These are phyloP conservation scores for Coemansia sp. DNA, from an alignment of 371 early-diverging fungal genomes.

Conservation along the genomic window DNA sequence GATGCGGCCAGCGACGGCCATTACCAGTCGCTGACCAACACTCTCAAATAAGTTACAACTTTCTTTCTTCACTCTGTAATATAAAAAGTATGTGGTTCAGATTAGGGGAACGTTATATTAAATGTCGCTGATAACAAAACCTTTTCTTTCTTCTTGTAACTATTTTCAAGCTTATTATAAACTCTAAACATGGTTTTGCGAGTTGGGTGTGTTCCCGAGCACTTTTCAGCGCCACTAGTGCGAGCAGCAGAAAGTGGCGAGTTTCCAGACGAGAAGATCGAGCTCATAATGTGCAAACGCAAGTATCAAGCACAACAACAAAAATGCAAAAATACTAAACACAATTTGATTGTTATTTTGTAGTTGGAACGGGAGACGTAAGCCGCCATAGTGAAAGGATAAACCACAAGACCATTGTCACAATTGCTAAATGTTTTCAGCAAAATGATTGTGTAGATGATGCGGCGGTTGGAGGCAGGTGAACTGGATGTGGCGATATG, in stretches of 20 bases:
- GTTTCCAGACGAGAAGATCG: conserved; percentile 57
- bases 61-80: not conserved
- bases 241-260: conserved; percentile 64
- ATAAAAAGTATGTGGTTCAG: conserved; percentile 14
- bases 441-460: conserved; percentile 63
- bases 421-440: not conserved
- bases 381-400: not conserved
- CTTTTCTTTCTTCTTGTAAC: not conserved
- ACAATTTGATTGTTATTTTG: not conserved
- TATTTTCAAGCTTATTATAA: not conserved
- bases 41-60: not conserved
- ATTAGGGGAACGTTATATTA: not conserved
- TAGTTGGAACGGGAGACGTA: conserved; percentile 70
- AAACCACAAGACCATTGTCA: not conserved
- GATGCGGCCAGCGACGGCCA: conserved; percentile 7
- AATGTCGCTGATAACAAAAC: no score
- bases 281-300: conserved; percentile 60
- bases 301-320: conserved; percentile 34
- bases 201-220: conserved; percentile 68
- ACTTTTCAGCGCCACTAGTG: conserved; percentile 81
- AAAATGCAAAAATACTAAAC: conserved; percentile 59
- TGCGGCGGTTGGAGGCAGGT: conserved; percentile 64
- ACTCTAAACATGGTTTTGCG: conserved; percentile 15
- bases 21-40: conserved; percentile 14
- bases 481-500: conserved; percentile 77